Base-by-base conservation (phyloP, 2,329 filamentous ascomycete genomes). In the Chalara sp. region DNA sequence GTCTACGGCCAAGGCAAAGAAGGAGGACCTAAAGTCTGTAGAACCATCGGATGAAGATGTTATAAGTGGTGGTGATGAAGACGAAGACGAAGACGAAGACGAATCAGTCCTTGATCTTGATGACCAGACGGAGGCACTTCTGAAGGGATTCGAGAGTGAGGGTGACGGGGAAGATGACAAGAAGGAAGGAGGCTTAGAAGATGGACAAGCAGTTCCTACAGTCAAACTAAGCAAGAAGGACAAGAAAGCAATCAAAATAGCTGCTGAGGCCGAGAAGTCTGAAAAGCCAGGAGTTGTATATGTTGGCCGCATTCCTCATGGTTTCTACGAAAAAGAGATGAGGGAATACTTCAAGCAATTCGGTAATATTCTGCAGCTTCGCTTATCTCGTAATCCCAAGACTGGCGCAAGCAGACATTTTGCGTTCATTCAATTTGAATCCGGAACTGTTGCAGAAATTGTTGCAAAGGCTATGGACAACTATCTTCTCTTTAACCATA, bases 321-420 rank as follows among this genome's bases (percentile, higher is more conserved):
- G 93, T 72, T 99, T 99, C 81, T 97, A 92, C 76, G 93, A 99
- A 73, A 81, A 90, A 63, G 87, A 97, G 72, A 95, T 99, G 86
- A 83, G 82, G 61, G 83, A 84, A 58, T 99, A 97, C 76, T 95
- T 97, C 66, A 80, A 83, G 49, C 93, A 99, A 69, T 99, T 99
- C 61, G 93, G 93, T 60, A 75, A 81, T 11, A 89, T 99, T 62
- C 80, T 76, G 48, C 83, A 63, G 42, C 77, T 96, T 51, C 84
- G 92, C 56, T 78, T 99, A 43, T 93, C 90, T 31, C 86, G 93
- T 62, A 97, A 96, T 76, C 89, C 87, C 70, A 86, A 86, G 68
- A 97, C 91, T 1, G 93, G 93, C 50, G 82, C 83, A 52, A 90
- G 87, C 67, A 95, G 93, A 75, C 93, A 97, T 75, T 95, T 87